These are phyloP conservation scores for Zygoascus flipseniorum DNA, from an alignment of 805 yeast species.

Conservation along the genomic window DNA sequence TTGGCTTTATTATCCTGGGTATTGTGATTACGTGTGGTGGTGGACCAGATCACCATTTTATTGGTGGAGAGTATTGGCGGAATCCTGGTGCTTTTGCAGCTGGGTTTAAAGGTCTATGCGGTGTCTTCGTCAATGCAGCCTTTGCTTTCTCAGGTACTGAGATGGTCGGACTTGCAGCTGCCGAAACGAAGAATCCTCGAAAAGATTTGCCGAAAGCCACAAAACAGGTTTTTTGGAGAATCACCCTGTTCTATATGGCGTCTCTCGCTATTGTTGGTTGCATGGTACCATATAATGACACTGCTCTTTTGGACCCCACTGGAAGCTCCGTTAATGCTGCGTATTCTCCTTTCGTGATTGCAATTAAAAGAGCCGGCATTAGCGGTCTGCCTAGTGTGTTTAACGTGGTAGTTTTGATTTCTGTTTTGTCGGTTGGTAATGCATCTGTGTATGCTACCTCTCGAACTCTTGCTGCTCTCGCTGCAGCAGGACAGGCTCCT, in stretches of 20 bases:
- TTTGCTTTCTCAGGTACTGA: slow-evolving; percentile 69
- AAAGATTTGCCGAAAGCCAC: slow-evolving; percentile 59
- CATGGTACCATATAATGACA: slow-evolving; percentile 54
- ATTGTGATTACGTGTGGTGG: slow-evolving; percentile 45
- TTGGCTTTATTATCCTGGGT: slow-evolving; percentile 56
- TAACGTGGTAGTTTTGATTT: slow-evolving; percentile 57
- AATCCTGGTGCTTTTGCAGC: slow-evolving; percentile 61
- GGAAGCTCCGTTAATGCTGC: slow-evolving; percentile 43
- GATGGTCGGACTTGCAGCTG: slow-evolving; percentile 60
- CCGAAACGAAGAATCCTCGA: slow-evolving; percentile 61
- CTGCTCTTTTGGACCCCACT: slow-evolving; percentile 37
- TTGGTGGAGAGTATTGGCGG: slow-evolving; percentile 52
- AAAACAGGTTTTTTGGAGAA: slow-evolving; percentile 73
- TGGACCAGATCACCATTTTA: slow-evolving; percentile 44
- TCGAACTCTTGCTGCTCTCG: slow-evolving; percentile 56
- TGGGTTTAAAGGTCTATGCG: slow-evolving; percentile 62
- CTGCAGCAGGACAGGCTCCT: slow-evolving; percentile 54
- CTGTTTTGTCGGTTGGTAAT: slow-evolving; percentile 61
- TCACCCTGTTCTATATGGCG: slow-evolving; percentile 54
- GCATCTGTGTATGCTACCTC: slow-evolving; percentile 59
- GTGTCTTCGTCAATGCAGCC: slow-evolving; percentile 63
- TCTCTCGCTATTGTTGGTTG: slow-evolving; percentile 50
- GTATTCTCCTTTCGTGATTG: slow-evolving; percentile 66
- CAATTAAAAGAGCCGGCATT: slow-evolving; percentile 55
- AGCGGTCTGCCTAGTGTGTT: slow-evolving; percentile 56